Percentiles rank a stretch among this genome's conserved stretches.
phyloP scores from a whole-genome alignment of 768 basidiomycete genomes.

The Collybiopsis confluens region DNA sequence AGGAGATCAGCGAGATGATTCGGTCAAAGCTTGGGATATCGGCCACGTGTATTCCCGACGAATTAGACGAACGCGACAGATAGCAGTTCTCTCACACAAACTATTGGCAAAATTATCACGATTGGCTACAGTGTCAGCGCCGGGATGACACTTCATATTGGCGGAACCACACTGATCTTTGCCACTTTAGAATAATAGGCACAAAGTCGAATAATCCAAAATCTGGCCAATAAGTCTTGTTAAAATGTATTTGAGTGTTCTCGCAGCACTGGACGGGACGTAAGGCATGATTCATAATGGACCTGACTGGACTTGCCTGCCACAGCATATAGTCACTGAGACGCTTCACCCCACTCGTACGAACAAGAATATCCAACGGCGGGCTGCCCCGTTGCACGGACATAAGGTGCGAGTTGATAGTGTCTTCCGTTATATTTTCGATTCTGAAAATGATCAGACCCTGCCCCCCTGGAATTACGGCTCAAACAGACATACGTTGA shows the following conservation, averaged over 20 bases:
- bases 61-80: too few relatives aligned
- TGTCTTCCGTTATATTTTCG: conserved; percentile 53
- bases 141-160: not conserved
- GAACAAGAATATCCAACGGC: conserved; percentile 83
- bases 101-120: too few relatives aligned
- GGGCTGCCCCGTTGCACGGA: conserved; percentile 64
- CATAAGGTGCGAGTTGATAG: conserved; percentile 65
- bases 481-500: not conserved
- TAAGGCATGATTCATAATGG: not conserved
- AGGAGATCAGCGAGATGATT: too few relatives aligned
- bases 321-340: conserved; percentile 90
- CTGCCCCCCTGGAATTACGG: too few relatives aligned
- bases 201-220: conserved; percentile 85
- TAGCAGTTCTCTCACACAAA: too few relatives aligned
- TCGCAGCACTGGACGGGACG: conserved; percentile 58
- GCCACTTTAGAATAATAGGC: conserved; percentile 85
- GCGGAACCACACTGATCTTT: conserved; percentile 25
- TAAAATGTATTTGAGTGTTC: conserved; percentile 84
- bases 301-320: conserved; percentile 63
- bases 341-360: conserved; percentile 87
- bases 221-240: conserved; percentile 85
- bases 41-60: not conserved
- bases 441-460: too few relatives aligned
- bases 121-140: too few relatives aligned
- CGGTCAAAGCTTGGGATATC: too few relatives aligned